These are phyloP conservation scores for Erythrobasidium hasegawianum DNA, from an alignment of 1,284 basidiomycete genomes.

Conservation along the genomic window DNA sequence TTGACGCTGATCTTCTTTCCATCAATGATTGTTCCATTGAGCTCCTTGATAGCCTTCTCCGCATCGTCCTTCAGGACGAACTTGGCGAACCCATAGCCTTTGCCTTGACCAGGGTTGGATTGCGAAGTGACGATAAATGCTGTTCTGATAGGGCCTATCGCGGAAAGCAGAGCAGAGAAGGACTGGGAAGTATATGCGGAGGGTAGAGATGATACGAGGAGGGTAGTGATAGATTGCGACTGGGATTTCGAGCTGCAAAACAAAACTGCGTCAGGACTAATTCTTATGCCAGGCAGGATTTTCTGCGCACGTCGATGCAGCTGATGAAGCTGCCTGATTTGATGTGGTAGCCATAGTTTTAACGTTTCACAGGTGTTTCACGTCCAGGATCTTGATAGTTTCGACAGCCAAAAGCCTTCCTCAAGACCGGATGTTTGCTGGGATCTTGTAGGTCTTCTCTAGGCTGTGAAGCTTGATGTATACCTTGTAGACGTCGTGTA, in stretches of 20 bases:
- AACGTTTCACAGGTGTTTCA: too few species aligned
- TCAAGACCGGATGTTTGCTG: too few species aligned
- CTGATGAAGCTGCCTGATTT: neutral
- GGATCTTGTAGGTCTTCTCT: too few species aligned
- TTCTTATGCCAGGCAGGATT: too few species aligned
- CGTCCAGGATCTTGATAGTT: too few species aligned
- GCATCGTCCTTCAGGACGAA: slow-evolving; percentile 90
- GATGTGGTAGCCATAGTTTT: neutral
- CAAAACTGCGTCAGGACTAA: neutral
- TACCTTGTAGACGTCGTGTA: too few species aligned
- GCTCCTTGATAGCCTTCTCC: slow-evolving; percentile 61
- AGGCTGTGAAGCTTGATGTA: too few species aligned
- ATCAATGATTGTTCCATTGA: slow-evolving; percentile 54
- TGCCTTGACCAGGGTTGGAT: slow-evolving; percentile 55
- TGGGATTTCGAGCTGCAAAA: neutral
- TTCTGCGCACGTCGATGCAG: neutral
- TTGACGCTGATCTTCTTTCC: slow-evolving; percentile 66
- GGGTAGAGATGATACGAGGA: slow-evolving; percentile 23
- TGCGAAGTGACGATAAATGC: slow-evolving; percentile 80
- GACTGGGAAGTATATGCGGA: slow-evolving; percentile 52
- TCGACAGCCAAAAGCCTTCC: too few species aligned
- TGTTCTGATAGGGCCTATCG: slow-evolving; percentile 86
- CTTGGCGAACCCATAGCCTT: slow-evolving; percentile 96
- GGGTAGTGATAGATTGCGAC: slow-evolving; percentile 25
- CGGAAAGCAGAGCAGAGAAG: slow-evolving; percentile 87